phyloP scores from a whole-genome alignment of 768 basidiomycete genomes.

The Wakefieldia striispora region DNA sequence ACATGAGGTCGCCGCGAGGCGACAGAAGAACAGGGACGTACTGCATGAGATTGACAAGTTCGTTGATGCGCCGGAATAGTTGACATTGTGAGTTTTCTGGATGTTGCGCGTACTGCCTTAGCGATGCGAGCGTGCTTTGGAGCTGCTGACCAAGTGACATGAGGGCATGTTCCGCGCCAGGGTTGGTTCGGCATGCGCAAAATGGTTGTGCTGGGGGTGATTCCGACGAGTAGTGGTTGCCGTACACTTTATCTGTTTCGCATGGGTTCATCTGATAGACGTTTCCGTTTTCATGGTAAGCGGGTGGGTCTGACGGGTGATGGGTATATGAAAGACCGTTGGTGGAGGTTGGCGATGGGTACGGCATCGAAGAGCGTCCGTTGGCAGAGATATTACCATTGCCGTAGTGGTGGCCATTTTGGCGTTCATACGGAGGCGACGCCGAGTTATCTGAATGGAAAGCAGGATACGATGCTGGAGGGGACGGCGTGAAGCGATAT shows the following conservation, averaged over 20 bases:
- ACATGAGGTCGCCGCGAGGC: constrained; percentile 36
- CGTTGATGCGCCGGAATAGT: constrained; percentile 56
- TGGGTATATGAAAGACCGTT: constrained; percentile 34
- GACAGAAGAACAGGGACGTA: constrained; percentile 38
- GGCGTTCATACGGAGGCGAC: constrained; percentile 36
- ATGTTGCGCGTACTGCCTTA: constrained; percentile 63
- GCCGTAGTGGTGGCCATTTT: constrained; percentile 32
- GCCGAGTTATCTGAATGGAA: constrained; percentile 45
- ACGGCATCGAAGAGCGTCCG: constrained; percentile 32
- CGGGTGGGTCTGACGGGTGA: constrained; percentile 32
- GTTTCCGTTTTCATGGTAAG: constrained; percentile 35
- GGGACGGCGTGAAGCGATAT: constrained; percentile 70
- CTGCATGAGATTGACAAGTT: constrained; percentile 65
- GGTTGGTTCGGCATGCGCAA: constrained; percentile 64
- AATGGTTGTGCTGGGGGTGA: constrained; percentile 37
- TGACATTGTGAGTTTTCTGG: constrained; percentile 51
- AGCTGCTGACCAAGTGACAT: constrained; percentile 64
- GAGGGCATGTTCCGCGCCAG: constrained; percentile 56
- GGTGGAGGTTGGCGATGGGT: constrained; percentile 33
- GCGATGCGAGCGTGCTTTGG: constrained; percentile 50
- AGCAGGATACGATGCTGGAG: constrained; percentile 52
- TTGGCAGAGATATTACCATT: constrained; percentile 31
- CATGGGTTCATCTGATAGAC: constrained; percentile 37
- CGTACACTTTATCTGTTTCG: constrained; percentile 34
- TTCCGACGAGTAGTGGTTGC: constrained; percentile 31